Conservation (phyloP, 345 rosid genomes). For the Microthlaspi erraticum region DNA sequence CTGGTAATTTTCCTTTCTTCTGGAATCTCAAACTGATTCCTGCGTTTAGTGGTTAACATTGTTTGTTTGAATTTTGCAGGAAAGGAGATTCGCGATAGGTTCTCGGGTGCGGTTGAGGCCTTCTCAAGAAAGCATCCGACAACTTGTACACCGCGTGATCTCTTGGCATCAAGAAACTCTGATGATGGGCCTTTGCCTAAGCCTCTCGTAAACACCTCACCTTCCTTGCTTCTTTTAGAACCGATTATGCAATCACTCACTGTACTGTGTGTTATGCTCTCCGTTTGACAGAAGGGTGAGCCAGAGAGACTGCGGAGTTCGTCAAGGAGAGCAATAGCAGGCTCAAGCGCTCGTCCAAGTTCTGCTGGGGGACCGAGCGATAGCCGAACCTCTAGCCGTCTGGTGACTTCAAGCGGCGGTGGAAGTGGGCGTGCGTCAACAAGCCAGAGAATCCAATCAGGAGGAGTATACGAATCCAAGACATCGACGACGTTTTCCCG, state of each 20-base stretch:
- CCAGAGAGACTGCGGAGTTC: slow-evolving; percentile 51
- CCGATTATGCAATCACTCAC: no score
- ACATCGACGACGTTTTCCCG: slow-evolving; percentile 53
- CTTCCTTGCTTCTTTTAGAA: background rate
- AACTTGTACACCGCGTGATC: slow-evolving; percentile 49
- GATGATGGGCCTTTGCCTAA: slow-evolving; percentile 59
- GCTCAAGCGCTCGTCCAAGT: slow-evolving; percentile 64
- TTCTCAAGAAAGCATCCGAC: slow-evolving; percentile 60
- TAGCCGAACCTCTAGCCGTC: slow-evolving; percentile 53
- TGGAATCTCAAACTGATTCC: background rate
- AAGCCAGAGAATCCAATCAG: slow-evolving; percentile 58
- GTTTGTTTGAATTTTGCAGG: slow-evolving; percentile 37
- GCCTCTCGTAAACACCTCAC: slow-evolving; percentile 48
- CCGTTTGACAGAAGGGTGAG: slow-evolving; percentile 50
- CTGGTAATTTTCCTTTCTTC: slow-evolving; percentile 44
- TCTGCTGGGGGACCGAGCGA: slow-evolving; percentile 72
- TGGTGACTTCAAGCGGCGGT: slow-evolving; percentile 55
- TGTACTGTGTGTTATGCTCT: background rate
- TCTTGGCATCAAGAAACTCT: slow-evolving; percentile 49
- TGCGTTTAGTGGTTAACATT: background rate
- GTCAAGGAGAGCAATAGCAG: slow-evolving; percentile 61
- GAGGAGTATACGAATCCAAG: slow-evolving; percentile 51
- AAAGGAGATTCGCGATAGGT: slow-evolving; percentile 58
- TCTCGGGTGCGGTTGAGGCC: slow-evolving; percentile 73
- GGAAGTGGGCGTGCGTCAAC: slow-evolving; percentile 57